Evolutionary conservation across 2,329 filamentous ascomycete species (phyloP).

Genomic region (Phialophora expanda): DNA sequence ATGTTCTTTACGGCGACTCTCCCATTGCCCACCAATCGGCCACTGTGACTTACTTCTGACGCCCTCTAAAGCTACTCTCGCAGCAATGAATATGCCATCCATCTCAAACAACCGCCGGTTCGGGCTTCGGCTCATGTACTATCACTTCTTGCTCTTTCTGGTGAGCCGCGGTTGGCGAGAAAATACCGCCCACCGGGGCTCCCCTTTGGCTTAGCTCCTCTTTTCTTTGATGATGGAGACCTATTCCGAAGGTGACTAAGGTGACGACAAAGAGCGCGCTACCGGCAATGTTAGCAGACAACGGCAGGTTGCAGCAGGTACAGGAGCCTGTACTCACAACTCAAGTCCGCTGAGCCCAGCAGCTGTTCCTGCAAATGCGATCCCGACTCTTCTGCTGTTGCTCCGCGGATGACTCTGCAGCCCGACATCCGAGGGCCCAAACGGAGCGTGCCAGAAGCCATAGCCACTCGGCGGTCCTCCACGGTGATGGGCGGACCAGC

Average conservation of each 20-base stretch:
- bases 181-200: background rate
- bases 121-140: constrained; percentile 3
- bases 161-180: background rate
- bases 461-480: constrained; percentile 19
- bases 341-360: constrained; percentile 33
- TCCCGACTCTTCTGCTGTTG: constrained; percentile 28
- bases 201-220: background rate
- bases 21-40: background rate
- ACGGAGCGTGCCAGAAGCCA: constrained; percentile 31
- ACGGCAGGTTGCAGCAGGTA: background rate
- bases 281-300: constrained; percentile 3
- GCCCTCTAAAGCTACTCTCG: background rate
- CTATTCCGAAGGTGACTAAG: constrained; percentile 32
- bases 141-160: constrained; percentile 8
- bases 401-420: constrained; percentile 21
- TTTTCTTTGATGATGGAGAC: constrained; percentile 30
- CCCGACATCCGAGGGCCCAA: constrained; percentile 23
- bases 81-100: background rate
- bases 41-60: background rate
- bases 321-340: constrained; percentile 30
- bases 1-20: background rate
- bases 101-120: constrained; percentile 15
- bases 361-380: constrained; percentile 35
- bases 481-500: constrained; percentile 31
- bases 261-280: constrained; percentile 35